phyloP scores from a whole-genome alignment of 345 rosid genomes.

The Pistacia vera region DNA sequence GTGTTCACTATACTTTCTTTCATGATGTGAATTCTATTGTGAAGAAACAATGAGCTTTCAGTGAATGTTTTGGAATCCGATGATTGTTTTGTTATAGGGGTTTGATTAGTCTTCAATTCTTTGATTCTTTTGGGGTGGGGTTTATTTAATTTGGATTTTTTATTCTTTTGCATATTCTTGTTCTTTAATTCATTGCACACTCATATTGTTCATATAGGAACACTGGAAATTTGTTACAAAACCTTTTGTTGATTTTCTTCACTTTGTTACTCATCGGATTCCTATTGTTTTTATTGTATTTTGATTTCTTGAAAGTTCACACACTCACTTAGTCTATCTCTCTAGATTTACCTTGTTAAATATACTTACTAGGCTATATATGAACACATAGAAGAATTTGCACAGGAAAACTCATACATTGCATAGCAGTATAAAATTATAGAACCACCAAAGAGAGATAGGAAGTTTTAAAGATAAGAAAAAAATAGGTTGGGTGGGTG shows the following conservation, averaged over 20 bases:
- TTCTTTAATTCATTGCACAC: conserved; percentile 16
- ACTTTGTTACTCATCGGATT: conserved; percentile 65
- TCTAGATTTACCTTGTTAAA: conserved; percentile 37
- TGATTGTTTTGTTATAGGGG: conserved; percentile 72
- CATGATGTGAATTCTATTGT: conserved; percentile 38
- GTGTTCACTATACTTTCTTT: conserved; percentile 34
- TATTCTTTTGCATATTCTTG: conserved; percentile 20
- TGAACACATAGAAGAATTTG: conserved; percentile 22
- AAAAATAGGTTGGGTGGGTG: conserved; percentile 51
- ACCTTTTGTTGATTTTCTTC: conserved; percentile 25
- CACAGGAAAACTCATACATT: conserved; percentile 27
- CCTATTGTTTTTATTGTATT: conserved; percentile 40
- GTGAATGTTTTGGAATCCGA: conserved; percentile 83
- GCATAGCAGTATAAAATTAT: conserved; percentile 23
- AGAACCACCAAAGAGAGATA: conserved; percentile 44
- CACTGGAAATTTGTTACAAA: conserved; percentile 31
- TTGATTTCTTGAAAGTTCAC: conserved; percentile 38
- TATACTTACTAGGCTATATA: conserved; percentile 27
- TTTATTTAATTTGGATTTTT: conserved; percentile 1
- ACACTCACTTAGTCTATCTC: conserved; percentile 53
- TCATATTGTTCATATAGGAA: conserved; percentile 41
- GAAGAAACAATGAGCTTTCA: conserved; percentile 53
- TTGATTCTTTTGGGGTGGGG: conserved; percentile 77
- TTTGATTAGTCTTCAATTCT: conserved; percentile 55
- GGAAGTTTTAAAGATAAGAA: conserved; percentile 25